Conservation (phyloP, 306 rosid species). For the Senna tora region DNA sequence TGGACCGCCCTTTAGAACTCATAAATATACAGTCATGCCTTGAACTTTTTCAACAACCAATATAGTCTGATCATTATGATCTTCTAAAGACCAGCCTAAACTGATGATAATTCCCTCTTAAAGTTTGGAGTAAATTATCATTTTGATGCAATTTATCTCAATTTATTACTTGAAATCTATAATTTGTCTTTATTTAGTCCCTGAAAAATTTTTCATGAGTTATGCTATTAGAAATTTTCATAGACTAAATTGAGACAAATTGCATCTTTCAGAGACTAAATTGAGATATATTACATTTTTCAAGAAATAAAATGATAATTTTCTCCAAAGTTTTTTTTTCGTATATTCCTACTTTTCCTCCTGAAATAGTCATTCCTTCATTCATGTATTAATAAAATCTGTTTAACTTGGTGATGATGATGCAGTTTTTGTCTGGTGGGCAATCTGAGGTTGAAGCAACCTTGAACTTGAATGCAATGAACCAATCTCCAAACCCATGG, state of each 20-base stretch:
- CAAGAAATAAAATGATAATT: not conserved
- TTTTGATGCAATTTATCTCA: no score
- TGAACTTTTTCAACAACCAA: not conserved
- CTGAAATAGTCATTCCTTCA: not conserved
- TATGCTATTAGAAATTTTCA: no score
- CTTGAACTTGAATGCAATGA: slow-evolving; percentile 82
- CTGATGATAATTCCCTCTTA: no score
- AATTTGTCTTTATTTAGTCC: no score
- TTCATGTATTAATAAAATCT: slow-evolving; percentile 22
- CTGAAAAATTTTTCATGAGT: no score
- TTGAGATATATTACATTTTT: no score
- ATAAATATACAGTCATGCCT: no score
- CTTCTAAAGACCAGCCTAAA: not conserved
- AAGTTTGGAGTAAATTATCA: no score
- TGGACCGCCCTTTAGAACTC: not conserved
- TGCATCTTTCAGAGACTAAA: no score
- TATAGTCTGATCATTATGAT: not conserved
- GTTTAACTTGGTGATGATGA: slow-evolving; percentile 21
- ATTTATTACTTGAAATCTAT: no score
- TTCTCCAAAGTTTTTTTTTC: no score
- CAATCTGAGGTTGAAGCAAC: slow-evolving; percentile 99
- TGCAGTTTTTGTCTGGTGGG: slow-evolving; percentile 95
- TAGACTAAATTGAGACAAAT: no score
- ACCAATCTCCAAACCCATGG: slow-evolving; percentile 91
- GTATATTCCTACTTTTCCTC: not conserved